Base-by-base conservation (phyloP, 768 basidiomycete genomes). In the Mycena amicta region DNA sequence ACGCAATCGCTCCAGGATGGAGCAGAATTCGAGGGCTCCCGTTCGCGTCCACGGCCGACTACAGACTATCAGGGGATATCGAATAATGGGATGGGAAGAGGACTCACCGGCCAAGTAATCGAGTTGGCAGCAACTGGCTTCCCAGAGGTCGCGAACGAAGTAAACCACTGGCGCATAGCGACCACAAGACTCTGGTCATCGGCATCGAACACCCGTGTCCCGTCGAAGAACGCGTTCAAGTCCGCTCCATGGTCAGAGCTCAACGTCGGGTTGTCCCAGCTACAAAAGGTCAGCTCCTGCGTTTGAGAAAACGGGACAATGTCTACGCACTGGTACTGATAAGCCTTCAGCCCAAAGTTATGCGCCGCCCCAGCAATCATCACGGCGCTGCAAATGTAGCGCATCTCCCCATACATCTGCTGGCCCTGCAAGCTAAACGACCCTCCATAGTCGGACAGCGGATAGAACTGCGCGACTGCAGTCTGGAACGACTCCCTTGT, bases 331-430 rank as follows among this genome's bases (percentile, higher is more conserved):
- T 74, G 76, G 57, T 69, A 79, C 22, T 75, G 74, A 54, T 69
- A 79, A 0, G 72, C 68, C 11, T 56, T 31, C 11, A 66, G 46
- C 16, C 71, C 70, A 1, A 53, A 23, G 20, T 51, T 31, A 23
- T 45, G 53, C 27, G 58, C 69, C 54, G 70, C 68, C 4, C 71
- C 70, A 3, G 75, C 64, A 52, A 79, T 74, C 66, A 79, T 59
- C 13, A 62, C 65, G n/a, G 76, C 75, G 6, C 72, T 72, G 56
- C 77, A 79, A 16, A 79, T 77, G 49, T 78, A 78, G 20, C 39
- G 5, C 22, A 43, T 37, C 53, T 80, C 78, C 23, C 78, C 78
- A 57, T 79, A 80, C 75, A 80, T 79, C 59, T 77, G 75, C 47
- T 78, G 76, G 6, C 72, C 76, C 57, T 78, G 77, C 11, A 75